Base-by-base conservation (phyloP, 2,329 filamentous ascomycete genomes). In the Fonsecaea multimorphosa region DNA sequence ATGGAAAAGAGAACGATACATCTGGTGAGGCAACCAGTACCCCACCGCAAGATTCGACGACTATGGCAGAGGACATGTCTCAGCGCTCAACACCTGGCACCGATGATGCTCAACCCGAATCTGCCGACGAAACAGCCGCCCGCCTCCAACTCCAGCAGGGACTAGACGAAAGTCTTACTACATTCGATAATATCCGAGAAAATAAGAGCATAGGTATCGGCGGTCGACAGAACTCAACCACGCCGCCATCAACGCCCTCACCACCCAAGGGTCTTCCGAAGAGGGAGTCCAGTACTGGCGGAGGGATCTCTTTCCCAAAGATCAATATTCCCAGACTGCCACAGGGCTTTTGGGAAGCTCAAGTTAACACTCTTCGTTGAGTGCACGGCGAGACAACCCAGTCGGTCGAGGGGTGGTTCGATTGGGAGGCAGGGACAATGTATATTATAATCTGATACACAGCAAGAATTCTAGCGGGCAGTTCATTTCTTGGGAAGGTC, bases 311-410 rank as follows among this genome's bases (percentile, higher is more conserved):
- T 12, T 72, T 72, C 61, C 71, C 71, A 44, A 71, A 61, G 44
- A 72, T 72, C 34, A 71, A 67, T 49, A 72, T 72, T 49, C 71
- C 71, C 22, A 66, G 56, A 46, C 58, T 72, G 44, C 70, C 70
- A 51, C 57, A 62, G 11, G 67, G 68, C 11, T 72, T 72, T 49
- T 72, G 70, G 71, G 66, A 71, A 14, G 27, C 19, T 27, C 67
- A 71, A 49, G 68, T 70, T 29, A 72, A 72, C 52, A 70, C 66
- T 2, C 44, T 72, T 31, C 69, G 59, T 56, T 72, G 58, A 44
- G 8, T 19, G 19, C 46, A 31, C 27, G 51, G 9, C 14, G 44
- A n/a, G 9, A 19, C 22, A 19, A 40, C 14, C 14, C 4, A 40
- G 36, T 11, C 1, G 16, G 29, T 19, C 4, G 24, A 63, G 31